Base-by-base conservation (phyloP, 495 filamentous ascomycete genomes). In the Echria macrotheca region DNA sequence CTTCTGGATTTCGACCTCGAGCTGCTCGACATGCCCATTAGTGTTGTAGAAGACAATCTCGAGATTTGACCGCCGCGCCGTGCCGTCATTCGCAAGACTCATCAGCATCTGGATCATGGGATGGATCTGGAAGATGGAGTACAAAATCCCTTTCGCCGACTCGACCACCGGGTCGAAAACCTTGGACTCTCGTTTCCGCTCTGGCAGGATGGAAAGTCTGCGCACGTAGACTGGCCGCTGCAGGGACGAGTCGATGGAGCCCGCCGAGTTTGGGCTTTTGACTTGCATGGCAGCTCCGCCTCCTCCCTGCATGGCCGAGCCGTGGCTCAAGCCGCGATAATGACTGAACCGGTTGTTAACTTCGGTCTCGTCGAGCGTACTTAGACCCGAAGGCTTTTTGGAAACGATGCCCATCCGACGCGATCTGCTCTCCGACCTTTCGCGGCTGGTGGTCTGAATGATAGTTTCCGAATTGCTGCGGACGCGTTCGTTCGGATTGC, bases 401-500 rank as follows among this genome's bases (percentile, higher is more conserved):
- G 81, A 82, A 23, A 96, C 81, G 22, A 94, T 83, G 4, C 90
- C 91, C 87, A 95, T 95, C 5, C 91, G 80, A 56, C 75, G 50
- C 69, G 85, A 63, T 59, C 77, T 59, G 47, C 72, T 71, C n/a
- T 70, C 69, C 11, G 72, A 67, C 17, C 73, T 60, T 47, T 80
- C 69, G 10, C 80, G 77, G 17, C 66, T 63, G 18, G 66, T 53
- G 5, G 65, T 61, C 29, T 71, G 72, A 26, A 87, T 75, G 12
- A 88, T 74, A 18, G 86, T 89, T 62, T 97, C 91, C 49, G 89
- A 95, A 54, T 95, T 93, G 55, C 89, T 95, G 36, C 91, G 81
- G 36, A 87, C 81, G 19, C 90, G 80, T 58, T 97, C 91, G 59
- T 79, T 82, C n/a, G 71, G 65, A 49, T 84, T 91, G 8, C 77